Percentiles rank a stretch among this genome's conserved stretches.
These are phyloP conservation scores for Aspergillus indologenus DNA, from an alignment of 495 filamentous ascomycete genomes.

Conservation along the genomic window DNA sequence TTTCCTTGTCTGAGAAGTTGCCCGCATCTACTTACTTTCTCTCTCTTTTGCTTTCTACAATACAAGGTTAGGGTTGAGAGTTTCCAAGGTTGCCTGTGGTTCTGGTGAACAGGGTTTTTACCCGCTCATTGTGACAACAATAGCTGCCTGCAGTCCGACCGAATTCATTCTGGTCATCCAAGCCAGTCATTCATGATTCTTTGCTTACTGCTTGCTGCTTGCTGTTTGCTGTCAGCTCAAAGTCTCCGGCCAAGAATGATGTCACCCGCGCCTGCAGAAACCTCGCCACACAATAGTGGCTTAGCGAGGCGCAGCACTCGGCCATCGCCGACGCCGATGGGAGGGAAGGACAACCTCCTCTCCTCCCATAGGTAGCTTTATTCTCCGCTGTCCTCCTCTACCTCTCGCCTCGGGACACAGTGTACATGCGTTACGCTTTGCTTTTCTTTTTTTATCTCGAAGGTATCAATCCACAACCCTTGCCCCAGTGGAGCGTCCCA, in stretches of 20 bases:
- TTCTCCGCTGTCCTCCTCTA: conserved; percentile 1
- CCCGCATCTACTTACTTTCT: background rate
- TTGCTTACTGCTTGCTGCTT: background rate
- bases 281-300: conserved; percentile 23
- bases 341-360: background rate
- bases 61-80: background rate
- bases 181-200: background rate
- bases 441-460: conserved; percentile 5
- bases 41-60: background rate
- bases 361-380: conserved; percentile 2
- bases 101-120: background rate
- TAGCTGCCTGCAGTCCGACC: background rate
- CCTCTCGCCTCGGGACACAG: background rate
- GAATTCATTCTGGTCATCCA: background rate
- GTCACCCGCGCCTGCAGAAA: conserved; percentile 25
- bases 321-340: conserved; percentile 17
- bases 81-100: background rate
- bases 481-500: background rate
- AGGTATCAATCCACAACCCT: background rate
- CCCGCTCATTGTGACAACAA: background rate
- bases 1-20: background rate
- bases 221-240: conserved; percentile 1
- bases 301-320: conserved; percentile 25
- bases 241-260: conserved; percentile 6
- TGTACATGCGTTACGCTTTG: background rate